phyloP scores from a whole-genome alignment of 306 rosid genomes.

The Heteromeles arbutifolia region DNA sequence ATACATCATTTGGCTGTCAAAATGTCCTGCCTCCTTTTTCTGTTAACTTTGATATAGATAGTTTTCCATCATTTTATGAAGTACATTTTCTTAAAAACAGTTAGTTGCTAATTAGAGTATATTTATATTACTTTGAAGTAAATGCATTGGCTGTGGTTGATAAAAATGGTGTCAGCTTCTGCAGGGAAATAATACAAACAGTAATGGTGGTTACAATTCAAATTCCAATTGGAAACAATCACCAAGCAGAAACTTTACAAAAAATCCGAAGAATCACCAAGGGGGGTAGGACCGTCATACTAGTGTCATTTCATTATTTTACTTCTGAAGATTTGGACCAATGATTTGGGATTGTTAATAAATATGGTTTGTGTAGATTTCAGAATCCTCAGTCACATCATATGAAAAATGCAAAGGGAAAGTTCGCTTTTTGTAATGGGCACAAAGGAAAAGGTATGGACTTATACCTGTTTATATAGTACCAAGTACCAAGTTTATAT shows the following conservation, averaged over 20 bases:
- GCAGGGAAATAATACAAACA: constrained; percentile 45
- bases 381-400: constrained; percentile 60
- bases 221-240: constrained; percentile 47
- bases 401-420: constrained; percentile 41
- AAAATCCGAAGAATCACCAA: constrained; percentile 31
- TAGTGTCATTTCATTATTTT: constrained; percentile 4
- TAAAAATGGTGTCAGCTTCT: constrained; percentile 12
- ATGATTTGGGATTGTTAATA: constrained; percentile 7
- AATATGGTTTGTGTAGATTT: constrained; percentile 41
- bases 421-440: constrained; percentile 29
- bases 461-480: constrained; percentile 16
- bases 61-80: not conserved
- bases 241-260: constrained; percentile 37
- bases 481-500: not conserved
- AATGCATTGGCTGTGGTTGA: not conserved
- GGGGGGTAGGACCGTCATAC: constrained; percentile 43
- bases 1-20: not conserved
- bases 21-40: not conserved
- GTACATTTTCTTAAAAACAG: not conserved
- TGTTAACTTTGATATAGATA: not conserved
- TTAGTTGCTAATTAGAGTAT: not conserved
- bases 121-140: constrained; percentile 1
- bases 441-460: constrained; percentile 57
- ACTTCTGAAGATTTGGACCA: not conserved
- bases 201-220: constrained; percentile 33